Percentiles rank a stretch among this genome's conserved stretches.
phyloP scores from a whole-genome alignment of 352 stramenopile genomes.

The Phytophthora uliginosa region DNA sequence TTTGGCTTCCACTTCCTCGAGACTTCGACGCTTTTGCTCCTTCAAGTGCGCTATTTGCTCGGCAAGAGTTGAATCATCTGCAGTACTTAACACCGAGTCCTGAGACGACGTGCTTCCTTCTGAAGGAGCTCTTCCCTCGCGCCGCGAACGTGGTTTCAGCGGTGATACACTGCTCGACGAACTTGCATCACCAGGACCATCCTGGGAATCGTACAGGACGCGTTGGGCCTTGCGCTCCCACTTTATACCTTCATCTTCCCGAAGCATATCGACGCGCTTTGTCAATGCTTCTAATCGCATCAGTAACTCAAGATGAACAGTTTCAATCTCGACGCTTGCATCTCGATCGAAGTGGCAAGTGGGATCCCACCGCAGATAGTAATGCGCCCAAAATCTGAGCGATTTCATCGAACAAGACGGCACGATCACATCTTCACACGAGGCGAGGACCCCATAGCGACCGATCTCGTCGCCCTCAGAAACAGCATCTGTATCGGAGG shows the following conservation, averaged over 20 bases:
- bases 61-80: conserved; percentile 28
- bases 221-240: conserved; percentile 39
- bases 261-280: conserved; percentile 30
- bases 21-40: conserved; percentile 34
- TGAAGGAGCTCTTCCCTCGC: conserved; percentile 22
- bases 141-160: conserved; percentile 2
- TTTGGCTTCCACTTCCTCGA: conserved; percentile 48
- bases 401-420: conserved; percentile 76
- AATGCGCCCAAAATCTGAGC: conserved; percentile 81
- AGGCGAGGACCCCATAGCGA: conserved; percentile 38
- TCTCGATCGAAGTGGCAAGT: conserved; percentile 67
- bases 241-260: conserved; percentile 41
- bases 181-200: not conserved
- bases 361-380: conserved; percentile 86
- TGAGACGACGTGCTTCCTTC: conserved; percentile 43
- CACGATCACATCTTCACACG: conserved; percentile 72
- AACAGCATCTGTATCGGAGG: conserved; percentile 38
- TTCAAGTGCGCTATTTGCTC: conserved; percentile 48
- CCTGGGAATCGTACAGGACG: conserved; percentile 2
- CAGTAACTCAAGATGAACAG: conserved; percentile 60
- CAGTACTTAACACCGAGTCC: conserved; percentile 30
- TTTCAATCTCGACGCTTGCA: conserved; percentile 68
- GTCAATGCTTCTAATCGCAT: conserved; percentile 45
- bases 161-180: conserved; percentile 17
- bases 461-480: conserved; percentile 54